Evolutionary conservation across 2,329 filamentous ascomycete genomes (phyloP).

Genomic region (Fulvia fulva): DNA sequence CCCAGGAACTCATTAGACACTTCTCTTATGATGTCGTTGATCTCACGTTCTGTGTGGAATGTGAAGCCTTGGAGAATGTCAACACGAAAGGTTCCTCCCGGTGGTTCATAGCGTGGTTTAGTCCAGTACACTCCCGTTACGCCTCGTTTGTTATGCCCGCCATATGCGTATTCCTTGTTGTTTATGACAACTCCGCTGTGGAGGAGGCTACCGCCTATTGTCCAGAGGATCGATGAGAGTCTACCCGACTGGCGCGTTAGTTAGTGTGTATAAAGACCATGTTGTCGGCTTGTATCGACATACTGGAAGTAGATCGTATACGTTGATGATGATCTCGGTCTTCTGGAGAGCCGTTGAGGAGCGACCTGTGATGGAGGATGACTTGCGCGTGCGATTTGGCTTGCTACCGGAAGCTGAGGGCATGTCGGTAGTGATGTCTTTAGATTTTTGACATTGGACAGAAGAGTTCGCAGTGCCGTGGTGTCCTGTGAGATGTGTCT

Average conservation of each 20-base stretch:
- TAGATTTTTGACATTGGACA: neutral
- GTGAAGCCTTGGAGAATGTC: slow-evolving; percentile 78
- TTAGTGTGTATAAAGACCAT: slow-evolving; percentile 6
- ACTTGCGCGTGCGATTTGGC: slow-evolving; percentile 11
- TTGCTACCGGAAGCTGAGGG: slow-evolving; percentile 6
- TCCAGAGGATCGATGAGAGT: slow-evolving; percentile 73
- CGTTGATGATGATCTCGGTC: slow-evolving; percentile 35
- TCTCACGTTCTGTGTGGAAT: slow-evolving; percentile 63
- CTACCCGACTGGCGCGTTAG: slow-evolving; percentile 59
- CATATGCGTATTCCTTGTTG: slow-evolving; percentile 77
- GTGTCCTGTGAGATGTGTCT: neutral
- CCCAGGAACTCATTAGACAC: slow-evolving; percentile 72
- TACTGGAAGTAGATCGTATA: slow-evolving; percentile 38
- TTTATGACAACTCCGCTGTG: slow-evolving; percentile 81
- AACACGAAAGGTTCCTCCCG: slow-evolving; percentile 71
- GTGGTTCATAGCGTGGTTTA: slow-evolving; percentile 62
- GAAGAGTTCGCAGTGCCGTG: neutral
- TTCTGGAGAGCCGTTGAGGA: slow-evolving; percentile 16
- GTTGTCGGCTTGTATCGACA: neutral
- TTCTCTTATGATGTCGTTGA: slow-evolving; percentile 63
- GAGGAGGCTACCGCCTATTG: slow-evolving; percentile 69
- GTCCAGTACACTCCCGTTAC: slow-evolving; percentile 83
- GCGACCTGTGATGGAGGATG: slow-evolving; percentile 9
- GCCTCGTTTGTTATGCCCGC: slow-evolving; percentile 68
- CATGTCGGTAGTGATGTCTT: neutral